phyloP scores from a whole-genome alignment of 768 basidiomycete species.

The Psilocybe subaeruginosa region DNA sequence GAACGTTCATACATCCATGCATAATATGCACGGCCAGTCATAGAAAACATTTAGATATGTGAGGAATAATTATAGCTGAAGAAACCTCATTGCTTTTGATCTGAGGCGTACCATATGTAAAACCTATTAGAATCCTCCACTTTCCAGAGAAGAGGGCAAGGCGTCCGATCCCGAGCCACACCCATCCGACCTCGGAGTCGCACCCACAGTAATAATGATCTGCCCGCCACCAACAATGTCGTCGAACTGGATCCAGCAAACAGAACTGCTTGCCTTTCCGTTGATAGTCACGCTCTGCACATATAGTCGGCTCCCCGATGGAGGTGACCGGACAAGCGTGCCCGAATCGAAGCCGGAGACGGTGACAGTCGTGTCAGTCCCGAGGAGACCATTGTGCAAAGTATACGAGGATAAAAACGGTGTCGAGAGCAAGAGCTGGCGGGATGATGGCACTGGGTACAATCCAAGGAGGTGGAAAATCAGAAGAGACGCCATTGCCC shows the following conservation, averaged over 20 bases:
- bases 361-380: slow-evolving; percentile 42
- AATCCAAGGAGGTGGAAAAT: slow-evolving; percentile 53
- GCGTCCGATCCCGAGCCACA: slow-evolving; percentile 36
- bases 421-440: slow-evolving; percentile 49
- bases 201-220: slow-evolving; percentile 47
- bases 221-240: slow-evolving; percentile 46
- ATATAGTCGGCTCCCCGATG: slow-evolving; percentile 41
- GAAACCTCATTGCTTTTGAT: background rate
- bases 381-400: slow-evolving; percentile 39
- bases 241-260: slow-evolving; percentile 50
- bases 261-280: slow-evolving; percentile 34
- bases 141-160: slow-evolving; percentile 43
- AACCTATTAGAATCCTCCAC: slow-evolving; percentile 40
- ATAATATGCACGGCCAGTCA: too few species aligned
- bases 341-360: slow-evolving; percentile 43
- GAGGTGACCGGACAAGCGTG: slow-evolving; percentile 38
- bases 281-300: slow-evolving; percentile 48
- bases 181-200: slow-evolving; percentile 40
- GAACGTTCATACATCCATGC: too few species aligned
- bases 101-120: background rate
- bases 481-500: slow-evolving; percentile 54
- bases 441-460: slow-evolving; percentile 50
- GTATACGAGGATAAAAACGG: slow-evolving; percentile 51
- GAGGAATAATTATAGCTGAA: background rate
- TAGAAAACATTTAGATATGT: too few species aligned